phyloP scores from a whole-genome alignment of 2,329 filamentous ascomycete genomes.

The Aspergillus sp. region DNA sequence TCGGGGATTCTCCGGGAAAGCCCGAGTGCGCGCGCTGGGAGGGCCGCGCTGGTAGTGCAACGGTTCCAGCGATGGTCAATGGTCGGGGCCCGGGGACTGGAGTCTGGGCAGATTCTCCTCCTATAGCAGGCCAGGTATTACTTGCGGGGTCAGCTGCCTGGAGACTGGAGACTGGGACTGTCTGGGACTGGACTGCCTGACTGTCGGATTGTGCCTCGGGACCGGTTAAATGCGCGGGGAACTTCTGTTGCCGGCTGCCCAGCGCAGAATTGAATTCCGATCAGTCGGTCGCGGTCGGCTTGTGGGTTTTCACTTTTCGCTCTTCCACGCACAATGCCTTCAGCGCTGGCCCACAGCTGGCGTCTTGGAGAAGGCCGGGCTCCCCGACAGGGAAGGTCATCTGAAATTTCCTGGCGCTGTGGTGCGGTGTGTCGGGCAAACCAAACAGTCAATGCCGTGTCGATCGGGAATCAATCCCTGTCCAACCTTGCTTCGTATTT shows the following conservation, averaged over 20 bases:
- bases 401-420: neutral
- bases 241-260: constrained; percentile 16
- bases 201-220: constrained; percentile 2
- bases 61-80: no score
- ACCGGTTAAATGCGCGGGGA: constrained; percentile 25
- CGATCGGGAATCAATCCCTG: constrained; percentile 18
- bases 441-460: constrained; percentile 9
- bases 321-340: neutral
- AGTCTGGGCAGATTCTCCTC: neutral
- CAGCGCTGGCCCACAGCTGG: neutral
- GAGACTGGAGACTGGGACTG: neutral
- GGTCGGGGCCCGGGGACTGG: neutral
- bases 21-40: neutral
- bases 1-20: constrained; percentile 3
- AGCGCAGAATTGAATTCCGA: constrained; percentile 5
- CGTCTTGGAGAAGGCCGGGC: neutral
- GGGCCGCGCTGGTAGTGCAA: neutral
- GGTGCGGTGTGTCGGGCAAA: neutral
- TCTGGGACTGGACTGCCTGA: no score
- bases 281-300: constrained; percentile 16
- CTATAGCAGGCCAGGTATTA: neutral
- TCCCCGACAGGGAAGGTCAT: no score
- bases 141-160: neutral
- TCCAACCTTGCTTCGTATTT: constrained; percentile 13
- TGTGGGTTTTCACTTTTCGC: neutral